These are phyloP conservation scores for Candida tammaniensis DNA, from an alignment of 805 yeast genomes.

Conservation along the genomic window DNA sequence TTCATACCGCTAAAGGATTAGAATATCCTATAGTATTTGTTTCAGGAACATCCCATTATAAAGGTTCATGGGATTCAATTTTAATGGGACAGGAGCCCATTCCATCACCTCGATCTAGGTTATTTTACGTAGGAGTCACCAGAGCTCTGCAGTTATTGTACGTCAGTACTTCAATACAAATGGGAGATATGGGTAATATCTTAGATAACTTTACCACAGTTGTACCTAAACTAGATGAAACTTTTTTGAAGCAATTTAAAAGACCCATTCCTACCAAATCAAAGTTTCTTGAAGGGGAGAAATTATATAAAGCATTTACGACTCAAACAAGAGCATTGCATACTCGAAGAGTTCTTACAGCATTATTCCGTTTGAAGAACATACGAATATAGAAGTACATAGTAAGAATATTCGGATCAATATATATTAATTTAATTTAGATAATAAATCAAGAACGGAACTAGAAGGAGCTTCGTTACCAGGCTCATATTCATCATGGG, in stretches of 20 bases:
- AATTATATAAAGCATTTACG: slow-evolving; percentile 4
- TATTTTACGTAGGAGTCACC: slow-evolving; percentile 65
- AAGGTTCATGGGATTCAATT: slow-evolving; percentile 16
- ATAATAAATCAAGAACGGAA: slow-evolving; percentile 30
- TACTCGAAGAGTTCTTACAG: too few species aligned
- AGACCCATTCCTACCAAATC: slow-evolving; percentile 9
- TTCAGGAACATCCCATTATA: slow-evolving; percentile 14
- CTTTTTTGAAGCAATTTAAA: slow-evolving; percentile 9
- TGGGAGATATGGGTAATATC: slow-evolving; percentile 8
- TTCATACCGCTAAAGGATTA: slow-evolving; percentile 73
- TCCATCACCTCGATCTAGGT: slow-evolving; percentile 26
- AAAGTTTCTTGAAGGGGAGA: slow-evolving; percentile 8
- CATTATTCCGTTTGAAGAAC: too few species aligned
- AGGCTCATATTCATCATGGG: slow-evolving; percentile 20
- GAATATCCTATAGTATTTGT: slow-evolving; percentile 68
- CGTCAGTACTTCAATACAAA: slow-evolving; percentile 17
- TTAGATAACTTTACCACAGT: slow-evolving; percentile 12
- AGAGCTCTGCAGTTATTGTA: slow-evolving; percentile 54
- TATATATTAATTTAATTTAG: slow-evolving; percentile 5
- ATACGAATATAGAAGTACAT: too few species aligned
- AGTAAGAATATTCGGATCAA: too few species aligned
- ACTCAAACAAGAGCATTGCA: slow-evolving; percentile 5
- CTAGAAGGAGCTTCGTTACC: slow-evolving; percentile 2
- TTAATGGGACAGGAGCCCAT: slow-evolving; percentile 12
- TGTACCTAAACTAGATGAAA: slow-evolving; percentile 10